These are phyloP conservation scores for Backusella westeae DNA, from an alignment of 192 early-diverging fungal genomes.

Conservation along the genomic window DNA sequence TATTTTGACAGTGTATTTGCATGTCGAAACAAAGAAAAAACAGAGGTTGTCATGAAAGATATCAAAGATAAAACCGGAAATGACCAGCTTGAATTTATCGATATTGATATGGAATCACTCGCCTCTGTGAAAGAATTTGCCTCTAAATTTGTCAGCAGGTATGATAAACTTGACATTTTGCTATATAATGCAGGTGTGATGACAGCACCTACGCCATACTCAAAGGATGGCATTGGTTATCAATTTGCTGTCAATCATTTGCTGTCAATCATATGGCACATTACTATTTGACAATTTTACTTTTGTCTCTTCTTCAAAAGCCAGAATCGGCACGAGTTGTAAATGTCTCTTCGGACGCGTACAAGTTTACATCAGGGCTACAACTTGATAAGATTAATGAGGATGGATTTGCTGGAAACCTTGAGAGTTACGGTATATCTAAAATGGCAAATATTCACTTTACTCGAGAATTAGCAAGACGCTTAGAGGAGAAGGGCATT, in stretches of 20 bases:
- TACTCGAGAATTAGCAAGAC: conserved; percentile 19
- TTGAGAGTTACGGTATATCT: neutral
- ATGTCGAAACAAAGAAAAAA: conserved; percentile 13
- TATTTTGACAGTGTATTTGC: neutral
- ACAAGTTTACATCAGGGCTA: conserved; percentile 2
- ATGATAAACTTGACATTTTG: conserved; percentile 46
- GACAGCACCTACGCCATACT: conserved; percentile 9
- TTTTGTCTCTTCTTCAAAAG: conserved; percentile 24
- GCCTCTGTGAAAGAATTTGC: conserved; percentile 37
- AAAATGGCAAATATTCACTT: conserved; percentile 23
- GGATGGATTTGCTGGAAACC: neutral
- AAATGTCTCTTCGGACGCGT: conserved; percentile 18
- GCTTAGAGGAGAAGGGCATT: conserved; percentile 10
- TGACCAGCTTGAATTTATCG: conserved; percentile 19
- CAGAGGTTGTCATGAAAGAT: conserved; percentile 7
- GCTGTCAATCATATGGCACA: conserved; percentile 53
- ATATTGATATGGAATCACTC: conserved; percentile 27
- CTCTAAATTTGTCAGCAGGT: conserved; percentile 26
- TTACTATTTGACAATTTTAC: conserved; percentile 22
- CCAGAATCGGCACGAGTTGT: conserved; percentile 21
- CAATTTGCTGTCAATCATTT: conserved; percentile 57
- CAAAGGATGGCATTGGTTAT: conserved; percentile 40
- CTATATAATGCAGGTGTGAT: conserved; percentile 62
- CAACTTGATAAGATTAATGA: conserved; percentile 16
- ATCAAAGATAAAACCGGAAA: conserved; percentile 20